A percentile compares a stretch with the other conserved stretches of the same genome.
Conservation (phyloP, 2,329 filamentous ascomycete species). For the Botryotinia narcissicola region DNA sequence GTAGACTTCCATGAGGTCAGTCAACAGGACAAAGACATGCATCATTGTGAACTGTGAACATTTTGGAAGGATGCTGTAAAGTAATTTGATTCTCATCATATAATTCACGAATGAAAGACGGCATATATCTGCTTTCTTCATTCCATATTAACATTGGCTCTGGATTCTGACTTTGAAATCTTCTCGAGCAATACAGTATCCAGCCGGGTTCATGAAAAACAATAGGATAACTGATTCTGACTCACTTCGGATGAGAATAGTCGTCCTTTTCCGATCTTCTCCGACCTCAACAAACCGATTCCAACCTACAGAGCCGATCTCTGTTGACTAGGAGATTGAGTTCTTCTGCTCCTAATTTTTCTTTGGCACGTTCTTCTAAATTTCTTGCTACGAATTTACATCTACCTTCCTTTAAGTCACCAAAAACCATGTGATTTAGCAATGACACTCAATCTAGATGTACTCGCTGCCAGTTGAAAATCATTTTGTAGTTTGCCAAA, state of each 20-base stretch:
- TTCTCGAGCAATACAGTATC: not conserved
- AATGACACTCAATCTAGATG: not conserved
- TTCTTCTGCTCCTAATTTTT: not conserved
- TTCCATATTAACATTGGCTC: not conserved
- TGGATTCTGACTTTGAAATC: not conserved
- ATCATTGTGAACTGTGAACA: not conserved
- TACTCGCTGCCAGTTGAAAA: not conserved
- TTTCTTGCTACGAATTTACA: not conserved
- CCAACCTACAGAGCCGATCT: too few relatives aligned
- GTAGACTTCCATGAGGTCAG: not conserved
- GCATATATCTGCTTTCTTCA: not conserved
- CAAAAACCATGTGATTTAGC: not conserved
- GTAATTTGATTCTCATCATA: too few relatives aligned
- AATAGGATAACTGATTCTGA: not conserved
- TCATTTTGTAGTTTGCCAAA: not conserved
- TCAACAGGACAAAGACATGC: not conserved
- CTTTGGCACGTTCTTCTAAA: too few relatives aligned
- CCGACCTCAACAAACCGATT: not conserved
- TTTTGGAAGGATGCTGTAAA: not conserved
- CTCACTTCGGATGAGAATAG: not conserved
- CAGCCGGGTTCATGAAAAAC: not conserved
- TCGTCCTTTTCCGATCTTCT: not conserved
- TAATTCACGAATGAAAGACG: not conserved
- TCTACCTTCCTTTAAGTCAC: not conserved
- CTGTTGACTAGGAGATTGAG: not conserved